Conservation (phyloP, 2,329 filamentous ascomycete species). For the Rosellinia necatrix region DNA sequence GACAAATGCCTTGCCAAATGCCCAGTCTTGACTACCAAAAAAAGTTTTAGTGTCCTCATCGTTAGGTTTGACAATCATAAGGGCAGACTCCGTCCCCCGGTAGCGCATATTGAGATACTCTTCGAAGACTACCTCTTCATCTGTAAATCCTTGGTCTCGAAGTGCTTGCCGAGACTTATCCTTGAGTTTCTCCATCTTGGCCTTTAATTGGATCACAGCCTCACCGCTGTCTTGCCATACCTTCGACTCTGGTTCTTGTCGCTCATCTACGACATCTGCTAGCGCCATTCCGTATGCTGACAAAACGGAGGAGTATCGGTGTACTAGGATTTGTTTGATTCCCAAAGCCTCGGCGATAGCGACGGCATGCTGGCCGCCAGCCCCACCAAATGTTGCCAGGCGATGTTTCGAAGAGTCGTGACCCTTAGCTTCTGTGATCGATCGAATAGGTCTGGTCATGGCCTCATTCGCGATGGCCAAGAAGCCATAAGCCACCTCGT, state of each 20-base stretch:
- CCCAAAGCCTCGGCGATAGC: conserved; percentile 85
- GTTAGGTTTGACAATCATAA: conserved; percentile 83
- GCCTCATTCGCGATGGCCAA: conserved; percentile 88
- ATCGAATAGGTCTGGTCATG: conserved; percentile 89
- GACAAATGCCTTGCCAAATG: conserved; percentile 82
- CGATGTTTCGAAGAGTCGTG: conserved; percentile 89
- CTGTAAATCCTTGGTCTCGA: conserved; percentile 76
- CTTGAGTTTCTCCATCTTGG: conserved; percentile 79
- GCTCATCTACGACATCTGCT: conserved; percentile 90
- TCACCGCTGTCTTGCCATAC: conserved; percentile 64
- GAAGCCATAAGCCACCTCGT: conserved; percentile 89
- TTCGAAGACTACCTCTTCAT: conserved; percentile 78
- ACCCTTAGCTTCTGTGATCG: conserved; percentile 88
- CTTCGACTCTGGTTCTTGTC: conserved; percentile 74
- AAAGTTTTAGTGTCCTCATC: conserved; percentile 63
- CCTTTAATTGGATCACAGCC: conserved; percentile 65
- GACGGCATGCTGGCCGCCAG: conserved; percentile 90
- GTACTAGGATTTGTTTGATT: conserved; percentile 82
- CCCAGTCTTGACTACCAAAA: conserved; percentile 72
- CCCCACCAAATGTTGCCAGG: conserved; percentile 90
- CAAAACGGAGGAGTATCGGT: conserved; percentile 85
- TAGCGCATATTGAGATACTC: conserved; percentile 96
- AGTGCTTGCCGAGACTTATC: conserved; percentile 72
- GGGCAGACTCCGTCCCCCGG: conserved; percentile 83
- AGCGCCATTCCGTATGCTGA: conserved; percentile 93